Conservation (phyloP, 202 grass and related monocot genomes). For the Elaeis oleifera region DNA sequence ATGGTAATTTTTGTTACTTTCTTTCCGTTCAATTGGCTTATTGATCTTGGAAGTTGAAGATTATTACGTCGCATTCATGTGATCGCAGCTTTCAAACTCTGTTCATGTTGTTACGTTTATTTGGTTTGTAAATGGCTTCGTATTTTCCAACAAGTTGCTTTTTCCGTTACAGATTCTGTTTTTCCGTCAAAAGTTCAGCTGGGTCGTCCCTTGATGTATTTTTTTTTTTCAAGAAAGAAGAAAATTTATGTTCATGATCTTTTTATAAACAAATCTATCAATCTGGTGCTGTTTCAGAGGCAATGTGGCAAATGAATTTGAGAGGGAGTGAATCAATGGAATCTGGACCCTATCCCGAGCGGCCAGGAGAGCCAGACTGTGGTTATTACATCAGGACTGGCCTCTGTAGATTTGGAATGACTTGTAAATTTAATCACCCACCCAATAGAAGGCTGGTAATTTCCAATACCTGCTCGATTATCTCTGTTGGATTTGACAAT, state of each 20-base stretch:
- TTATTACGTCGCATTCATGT: no score
- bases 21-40: no score
- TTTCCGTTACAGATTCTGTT: no score
- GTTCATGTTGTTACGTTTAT: no score
- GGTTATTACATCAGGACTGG: slow-evolving; percentile 84
- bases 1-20: no score
- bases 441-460: slow-evolving; percentile 59
- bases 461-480: slow-evolving; percentile 1
- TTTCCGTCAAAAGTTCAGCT: neutral
- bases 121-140: no score
- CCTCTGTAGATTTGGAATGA: slow-evolving; percentile 80
- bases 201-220: no score
- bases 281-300: slow-evolving; percentile 39
- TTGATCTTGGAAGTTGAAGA: no score
- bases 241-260: neutral
- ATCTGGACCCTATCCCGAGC: slow-evolving; percentile 52
- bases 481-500: no score
- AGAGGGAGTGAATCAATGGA: slow-evolving; percentile 52
- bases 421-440: slow-evolving; percentile 93
- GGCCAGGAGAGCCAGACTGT: slow-evolving; percentile 68
- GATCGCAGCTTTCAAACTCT: no score
- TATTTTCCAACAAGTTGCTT: no score
- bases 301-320: slow-evolving; percentile 69
- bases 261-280: no score
- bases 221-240: neutral